Conservation (phyloP, 2,329 filamentous ascomycete genomes). For the Aspergillus ustus region DNA sequence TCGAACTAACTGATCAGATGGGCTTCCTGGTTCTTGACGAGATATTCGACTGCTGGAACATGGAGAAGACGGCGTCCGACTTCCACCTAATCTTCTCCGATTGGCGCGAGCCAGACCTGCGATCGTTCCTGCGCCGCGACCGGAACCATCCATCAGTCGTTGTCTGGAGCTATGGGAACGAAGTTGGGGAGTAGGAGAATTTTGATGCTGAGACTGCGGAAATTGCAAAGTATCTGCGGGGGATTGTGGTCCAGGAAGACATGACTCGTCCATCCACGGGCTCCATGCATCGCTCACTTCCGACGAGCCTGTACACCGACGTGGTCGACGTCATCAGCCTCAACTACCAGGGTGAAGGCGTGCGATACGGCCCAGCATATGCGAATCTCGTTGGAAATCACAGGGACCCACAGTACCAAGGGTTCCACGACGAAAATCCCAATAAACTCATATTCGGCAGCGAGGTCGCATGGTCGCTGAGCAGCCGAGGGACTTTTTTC, state of each 20-base stretch:
- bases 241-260: too few species aligned
- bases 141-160: conserved; percentile 14
- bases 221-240: too few species aligned
- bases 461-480: conserved; percentile 11
- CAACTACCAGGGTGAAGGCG: conserved; percentile 17
- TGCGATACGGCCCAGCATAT: conserved; percentile 7
- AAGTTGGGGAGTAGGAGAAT: conserved; percentile 5
- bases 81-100: conserved; percentile 12
- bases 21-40: conserved; percentile 11
- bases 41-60: conserved; percentile 8
- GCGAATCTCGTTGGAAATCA: background rate
- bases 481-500: background rate
- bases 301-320: background rate
- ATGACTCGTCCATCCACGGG: background rate
- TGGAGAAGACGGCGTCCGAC: background rate
- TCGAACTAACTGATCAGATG: conserved; percentile 9
- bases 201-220: background rate
- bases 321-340: conserved; percentile 3
- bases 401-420: background rate
- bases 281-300: background rate
- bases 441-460: background rate
- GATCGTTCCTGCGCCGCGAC: conserved; percentile 5
- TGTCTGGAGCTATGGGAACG: conserved; percentile 14
- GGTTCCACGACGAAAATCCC: background rate
- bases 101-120: conserved; percentile 15